phyloP scores from a whole-genome alignment of 2,329 filamentous ascomycete genomes.

The Ophiocordyceps sinensis region DNA sequence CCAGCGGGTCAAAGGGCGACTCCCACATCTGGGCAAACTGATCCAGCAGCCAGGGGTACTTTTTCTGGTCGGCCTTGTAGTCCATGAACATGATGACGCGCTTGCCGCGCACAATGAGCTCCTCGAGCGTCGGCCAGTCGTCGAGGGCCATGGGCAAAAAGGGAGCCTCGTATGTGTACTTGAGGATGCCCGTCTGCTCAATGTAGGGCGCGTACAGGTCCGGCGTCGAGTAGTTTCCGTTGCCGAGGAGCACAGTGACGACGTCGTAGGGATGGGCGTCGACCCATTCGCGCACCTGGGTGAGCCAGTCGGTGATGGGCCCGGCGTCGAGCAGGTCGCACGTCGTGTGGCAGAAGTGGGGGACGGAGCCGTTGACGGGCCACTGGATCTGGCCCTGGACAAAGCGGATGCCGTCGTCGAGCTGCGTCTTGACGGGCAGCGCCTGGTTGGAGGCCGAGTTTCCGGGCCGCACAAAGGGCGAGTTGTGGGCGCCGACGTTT shows the following conservation, averaged over 20 bases:
- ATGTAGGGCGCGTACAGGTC: slow-evolving; percentile 55
- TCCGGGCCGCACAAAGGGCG: slow-evolving; percentile 55
- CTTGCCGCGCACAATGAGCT: slow-evolving; percentile 58
- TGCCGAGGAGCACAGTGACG: slow-evolving; percentile 73
- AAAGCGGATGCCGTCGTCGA: slow-evolving; percentile 62
- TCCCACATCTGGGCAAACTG: slow-evolving; percentile 86
- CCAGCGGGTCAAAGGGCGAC: slow-evolving; percentile 63
- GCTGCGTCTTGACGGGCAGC: slow-evolving; percentile 50
- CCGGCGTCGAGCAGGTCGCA: slow-evolving; percentile 75
- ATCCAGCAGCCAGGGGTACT: slow-evolving; percentile 72
- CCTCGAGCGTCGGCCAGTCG: slow-evolving; percentile 72
- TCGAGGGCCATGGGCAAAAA: slow-evolving; percentile 54
- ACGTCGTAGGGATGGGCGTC: slow-evolving; percentile 69
- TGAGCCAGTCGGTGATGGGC: slow-evolving; percentile 60
- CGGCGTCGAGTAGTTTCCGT: slow-evolving; percentile 56
- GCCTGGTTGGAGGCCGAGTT: slow-evolving; percentile 67
- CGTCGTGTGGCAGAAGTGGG: slow-evolving; percentile 72
- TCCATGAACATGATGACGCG: slow-evolving; percentile 73
- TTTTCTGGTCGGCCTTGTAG: slow-evolving; percentile 66
- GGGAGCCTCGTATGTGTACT: slow-evolving; percentile 60
- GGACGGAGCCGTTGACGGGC: slow-evolving; percentile 30
- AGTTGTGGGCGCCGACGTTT: slow-evolving; percentile 66
- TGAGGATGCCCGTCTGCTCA: slow-evolving; percentile 53
- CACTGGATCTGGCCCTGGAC: slow-evolving; percentile 51
- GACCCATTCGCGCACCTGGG: slow-evolving; percentile 58